Evolutionary conservation across 495 filamentous ascomycete genomes (phyloP).

Genomic region (Penicillium cinerascens): DNA sequence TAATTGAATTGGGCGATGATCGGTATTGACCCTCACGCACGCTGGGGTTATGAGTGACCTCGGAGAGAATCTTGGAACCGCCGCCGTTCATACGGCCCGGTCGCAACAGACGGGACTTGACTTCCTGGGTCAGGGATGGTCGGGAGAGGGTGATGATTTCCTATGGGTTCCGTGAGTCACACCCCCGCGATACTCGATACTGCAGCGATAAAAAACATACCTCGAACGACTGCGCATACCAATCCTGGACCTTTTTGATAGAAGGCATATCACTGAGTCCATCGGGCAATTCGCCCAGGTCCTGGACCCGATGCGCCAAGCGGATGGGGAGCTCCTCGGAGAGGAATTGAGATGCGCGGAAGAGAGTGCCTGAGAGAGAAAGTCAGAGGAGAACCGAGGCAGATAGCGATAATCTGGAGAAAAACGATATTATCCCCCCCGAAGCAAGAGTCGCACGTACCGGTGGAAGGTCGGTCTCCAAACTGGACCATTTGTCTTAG

Average conservation of each 20-base stretch:
- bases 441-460: constrained; percentile 42
- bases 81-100: constrained; percentile 62
- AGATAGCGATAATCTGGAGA: background rate
- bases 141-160: constrained; percentile 85
- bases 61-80: constrained; percentile 63
- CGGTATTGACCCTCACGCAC: constrained; percentile 83
- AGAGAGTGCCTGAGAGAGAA: constrained; percentile 69
- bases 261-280: constrained; percentile 98
- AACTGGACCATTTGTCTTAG: constrained; percentile 99
- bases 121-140: constrained; percentile 70
- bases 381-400: background rate
- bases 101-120: constrained; percentile 72
- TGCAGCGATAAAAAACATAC: constrained; percentile 45
- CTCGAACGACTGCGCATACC: constrained; percentile 99
- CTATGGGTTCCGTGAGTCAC: constrained; percentile 40
- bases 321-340: constrained; percentile 97
- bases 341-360: constrained; percentile 96
- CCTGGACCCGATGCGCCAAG: constrained; percentile 91
- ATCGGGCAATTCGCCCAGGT: constrained; percentile 89
- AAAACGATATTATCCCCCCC: background rate
- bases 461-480: constrained; percentile 82
- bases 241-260: constrained; percentile 89
- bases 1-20: constrained; percentile 54
- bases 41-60: constrained; percentile 86
- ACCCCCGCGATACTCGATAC: background rate